Percentiles rank a stretch among this genome's conserved stretches.
Conservation (phyloP, 225 moss, liverwort and hornwort species). For the Physcomitrium patens region DNA sequence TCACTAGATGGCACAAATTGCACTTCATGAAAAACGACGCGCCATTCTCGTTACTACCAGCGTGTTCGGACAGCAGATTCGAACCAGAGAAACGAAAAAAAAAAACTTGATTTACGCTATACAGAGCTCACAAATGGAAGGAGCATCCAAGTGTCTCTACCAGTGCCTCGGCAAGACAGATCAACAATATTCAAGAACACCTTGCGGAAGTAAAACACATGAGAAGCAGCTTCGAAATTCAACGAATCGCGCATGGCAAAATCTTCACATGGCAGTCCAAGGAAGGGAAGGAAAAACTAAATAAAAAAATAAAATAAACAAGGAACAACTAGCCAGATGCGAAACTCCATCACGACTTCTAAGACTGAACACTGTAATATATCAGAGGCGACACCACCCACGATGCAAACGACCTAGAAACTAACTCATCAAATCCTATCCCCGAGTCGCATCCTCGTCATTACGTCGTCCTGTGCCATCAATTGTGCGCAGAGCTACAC, state of each 20-base stretch:
- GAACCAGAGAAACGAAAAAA: background rate
- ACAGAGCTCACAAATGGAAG: no score
- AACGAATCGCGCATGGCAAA: slow-evolving; percentile 15
- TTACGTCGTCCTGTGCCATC: slow-evolving; percentile 32
- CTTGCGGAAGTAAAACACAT: background rate
- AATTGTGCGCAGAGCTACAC: slow-evolving; percentile 19
- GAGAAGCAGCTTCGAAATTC: slow-evolving; percentile 1
- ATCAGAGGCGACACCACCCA: background rate
- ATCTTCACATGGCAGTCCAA: background rate
- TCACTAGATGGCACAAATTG: background rate
- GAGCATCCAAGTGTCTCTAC: background rate
- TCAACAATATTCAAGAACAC: background rate
- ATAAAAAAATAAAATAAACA: no score
- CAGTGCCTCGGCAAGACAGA: slow-evolving; percentile 1
- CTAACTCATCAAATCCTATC: background rate
- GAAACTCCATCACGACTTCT: slow-evolving; percentile 7
- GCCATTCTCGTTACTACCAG: background rate
- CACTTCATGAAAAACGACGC: slow-evolving; percentile 3
- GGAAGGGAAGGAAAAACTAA: no score
- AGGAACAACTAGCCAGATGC: background rate
- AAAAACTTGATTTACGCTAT: no score
- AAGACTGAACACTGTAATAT: background rate
- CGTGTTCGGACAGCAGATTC: slow-evolving; percentile 4
- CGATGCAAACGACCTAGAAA: background rate
- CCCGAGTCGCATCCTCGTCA: background rate